These are phyloP conservation scores for Penicillium sp. DNA, from an alignment of 2,329 filamentous ascomycete genomes.

Conservation along the genomic window DNA sequence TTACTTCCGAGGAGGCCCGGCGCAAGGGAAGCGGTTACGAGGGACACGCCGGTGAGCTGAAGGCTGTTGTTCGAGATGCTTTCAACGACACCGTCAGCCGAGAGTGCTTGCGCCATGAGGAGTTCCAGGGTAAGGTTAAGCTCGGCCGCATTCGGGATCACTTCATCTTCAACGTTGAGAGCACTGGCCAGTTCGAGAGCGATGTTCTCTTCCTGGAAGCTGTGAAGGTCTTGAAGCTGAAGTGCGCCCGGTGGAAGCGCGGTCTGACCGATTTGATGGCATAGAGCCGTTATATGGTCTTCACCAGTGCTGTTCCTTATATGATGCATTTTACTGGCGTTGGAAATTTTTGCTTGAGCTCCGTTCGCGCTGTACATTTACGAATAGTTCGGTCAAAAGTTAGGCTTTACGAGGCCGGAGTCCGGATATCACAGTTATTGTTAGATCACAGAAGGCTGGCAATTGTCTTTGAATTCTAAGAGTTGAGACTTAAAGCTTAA, in stretches of 20 bases:
- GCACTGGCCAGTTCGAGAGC: conserved; percentile 91
- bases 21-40: conserved; percentile 69
- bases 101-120: conserved; percentile 86
- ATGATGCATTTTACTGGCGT: conserved; percentile 50
- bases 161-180: conserved; percentile 97
- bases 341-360: conserved; percentile 39
- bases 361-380: conserved; percentile 44
- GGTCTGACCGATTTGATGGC: conserved; percentile 52
- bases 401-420: conserved; percentile 42
- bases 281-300: conserved; percentile 27
- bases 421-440: conserved; percentile 38
- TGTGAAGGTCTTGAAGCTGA: conserved; percentile 81
- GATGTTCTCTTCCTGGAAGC: conserved; percentile 93
- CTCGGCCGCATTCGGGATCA: conserved; percentile 89
- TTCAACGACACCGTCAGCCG: conserved; percentile 96
- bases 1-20: conserved; percentile 70
- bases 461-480: conserved; percentile 32
- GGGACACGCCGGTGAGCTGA: conserved; percentile 77
- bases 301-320: conserved; percentile 25
- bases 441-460: conserved; percentile 38
- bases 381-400: conserved; percentile 41
- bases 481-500: conserved; percentile 20
- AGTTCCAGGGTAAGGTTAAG: conserved; percentile 95
- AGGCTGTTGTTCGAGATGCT: conserved; percentile 84
- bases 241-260: conserved; percentile 65